phyloP scores from a whole-genome alignment of 2,329 filamentous ascomycete species.

The Beauveria pseudobassiana region DNA sequence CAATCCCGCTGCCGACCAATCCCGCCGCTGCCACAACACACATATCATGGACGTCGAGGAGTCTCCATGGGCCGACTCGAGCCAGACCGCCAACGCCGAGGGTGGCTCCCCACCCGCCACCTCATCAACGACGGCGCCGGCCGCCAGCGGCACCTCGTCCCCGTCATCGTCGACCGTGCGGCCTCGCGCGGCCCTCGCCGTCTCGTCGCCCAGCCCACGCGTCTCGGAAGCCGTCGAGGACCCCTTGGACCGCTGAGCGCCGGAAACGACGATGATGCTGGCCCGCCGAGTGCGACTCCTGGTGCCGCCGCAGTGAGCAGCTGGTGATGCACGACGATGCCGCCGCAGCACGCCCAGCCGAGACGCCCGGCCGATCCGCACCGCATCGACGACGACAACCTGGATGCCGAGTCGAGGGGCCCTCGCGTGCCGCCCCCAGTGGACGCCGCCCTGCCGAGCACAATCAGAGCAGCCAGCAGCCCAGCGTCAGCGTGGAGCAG shows the following conservation, averaged over 20 bases:
- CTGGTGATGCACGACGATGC: slow-evolving; percentile 52
- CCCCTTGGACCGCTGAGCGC: slow-evolving; percentile 69
- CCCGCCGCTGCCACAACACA: background rate
- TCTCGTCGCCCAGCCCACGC: slow-evolving; percentile 67
- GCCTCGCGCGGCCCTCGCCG: slow-evolving; percentile 47
- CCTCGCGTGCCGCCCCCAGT: slow-evolving; percentile 61
- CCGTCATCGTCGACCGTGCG: slow-evolving; percentile 29
- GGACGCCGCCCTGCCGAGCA: slow-evolving; percentile 46
- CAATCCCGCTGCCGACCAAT: background rate
- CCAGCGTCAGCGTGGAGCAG: slow-evolving; percentile 86
- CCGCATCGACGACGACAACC: slow-evolving; percentile 64
- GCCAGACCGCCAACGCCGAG: slow-evolving; percentile 23
- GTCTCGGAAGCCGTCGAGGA: slow-evolving; percentile 71
- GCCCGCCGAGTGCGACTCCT: slow-evolving; percentile 41
- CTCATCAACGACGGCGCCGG: slow-evolving; percentile 21
- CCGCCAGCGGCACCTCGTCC: slow-evolving; percentile 24
- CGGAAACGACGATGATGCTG: slow-evolving; percentile 39
- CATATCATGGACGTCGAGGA: slow-evolving; percentile 42
- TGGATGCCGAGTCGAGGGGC: slow-evolving; percentile 37
- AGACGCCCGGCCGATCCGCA: slow-evolving; percentile 49
- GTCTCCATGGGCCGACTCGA: slow-evolving; percentile 46
- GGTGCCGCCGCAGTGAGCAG: slow-evolving; percentile 61
- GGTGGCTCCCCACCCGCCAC: slow-evolving; percentile 22
- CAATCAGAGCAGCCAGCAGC: slow-evolving; percentile 48
- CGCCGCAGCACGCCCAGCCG: slow-evolving; percentile 32